phyloP scores from a whole-genome alignment of 1,139 yeast species.

The Geotrichum phurueaensis region DNA sequence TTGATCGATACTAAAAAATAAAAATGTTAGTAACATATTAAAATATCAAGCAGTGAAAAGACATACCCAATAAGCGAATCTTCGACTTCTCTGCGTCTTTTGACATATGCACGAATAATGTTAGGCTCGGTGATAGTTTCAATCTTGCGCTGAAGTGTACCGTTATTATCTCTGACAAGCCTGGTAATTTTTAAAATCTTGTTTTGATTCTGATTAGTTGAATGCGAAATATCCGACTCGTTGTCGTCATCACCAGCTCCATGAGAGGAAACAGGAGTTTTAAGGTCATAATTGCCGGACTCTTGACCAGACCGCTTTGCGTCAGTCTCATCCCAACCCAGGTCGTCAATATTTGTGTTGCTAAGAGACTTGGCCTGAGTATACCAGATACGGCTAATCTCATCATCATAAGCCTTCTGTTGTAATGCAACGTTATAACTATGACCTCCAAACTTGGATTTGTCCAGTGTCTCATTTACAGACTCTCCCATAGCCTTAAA shows the following conservation, averaged over 20 bases:
- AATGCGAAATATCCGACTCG: conserved; percentile 33
- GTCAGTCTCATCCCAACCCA: conserved; percentile 36
- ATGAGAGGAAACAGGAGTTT: conserved; percentile 15
- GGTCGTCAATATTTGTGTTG: conserved; percentile 34
- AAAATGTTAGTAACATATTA: conserved; percentile 12
- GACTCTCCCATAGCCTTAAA: conserved; percentile 58
- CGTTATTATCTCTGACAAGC: conserved; percentile 76
- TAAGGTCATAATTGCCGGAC: neutral
- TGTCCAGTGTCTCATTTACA: conserved; percentile 40
- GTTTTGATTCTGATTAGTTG: conserved; percentile 25
- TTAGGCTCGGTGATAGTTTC: conserved; percentile 79
- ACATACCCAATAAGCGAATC: conserved; percentile 54
- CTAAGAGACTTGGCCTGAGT: conserved; percentile 66
- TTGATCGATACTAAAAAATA: conserved; percentile 42
- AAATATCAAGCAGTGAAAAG: neutral
- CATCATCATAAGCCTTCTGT: conserved; percentile 89
- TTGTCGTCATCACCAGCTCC: conserved; percentile 38
- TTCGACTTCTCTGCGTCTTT: conserved; percentile 70
- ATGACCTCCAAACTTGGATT: conserved; percentile 53
- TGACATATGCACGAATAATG: conserved; percentile 78
- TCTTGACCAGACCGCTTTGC: conserved; percentile 26
- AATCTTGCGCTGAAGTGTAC: conserved; percentile 74
- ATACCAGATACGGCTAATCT: conserved; percentile 85
- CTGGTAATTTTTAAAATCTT: conserved; percentile 71
- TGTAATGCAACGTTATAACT: conserved; percentile 78